phyloP scores from a whole-genome alignment of 208 protist genomes.

The Porcisia hertigi region DNA sequence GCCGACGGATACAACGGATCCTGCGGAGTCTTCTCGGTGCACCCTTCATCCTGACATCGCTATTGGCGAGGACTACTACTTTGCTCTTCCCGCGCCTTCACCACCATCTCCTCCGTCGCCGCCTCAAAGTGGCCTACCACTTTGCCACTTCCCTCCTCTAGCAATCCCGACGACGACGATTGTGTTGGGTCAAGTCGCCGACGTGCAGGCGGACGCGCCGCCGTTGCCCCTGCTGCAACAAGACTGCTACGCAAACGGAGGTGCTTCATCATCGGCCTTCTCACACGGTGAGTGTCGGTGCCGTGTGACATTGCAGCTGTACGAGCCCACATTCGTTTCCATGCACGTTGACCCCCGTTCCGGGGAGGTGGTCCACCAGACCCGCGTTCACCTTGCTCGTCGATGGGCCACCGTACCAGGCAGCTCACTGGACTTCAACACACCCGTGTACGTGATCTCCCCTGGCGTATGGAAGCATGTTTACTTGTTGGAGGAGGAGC shows the following conservation, averaged over 20 bases:
- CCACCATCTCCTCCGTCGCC: neutral
- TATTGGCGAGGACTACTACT: slow-evolving; percentile 74
- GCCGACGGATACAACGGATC: neutral
- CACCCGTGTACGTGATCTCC: slow-evolving; percentile 67
- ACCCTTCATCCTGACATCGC: slow-evolving; percentile 25
- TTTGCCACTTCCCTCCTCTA: neutral
- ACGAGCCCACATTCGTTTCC: slow-evolving; percentile 39
- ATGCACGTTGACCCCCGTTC: slow-evolving; percentile 50
- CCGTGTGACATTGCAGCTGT: slow-evolving; percentile 50
- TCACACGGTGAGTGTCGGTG: slow-evolving; percentile 8
- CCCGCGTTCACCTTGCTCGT: slow-evolving; percentile 39
- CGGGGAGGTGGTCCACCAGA: slow-evolving; percentile 46
- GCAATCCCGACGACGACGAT: slow-evolving; percentile 20
- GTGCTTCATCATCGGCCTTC: slow-evolving; percentile 2
- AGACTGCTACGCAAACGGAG: neutral
- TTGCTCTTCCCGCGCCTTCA: slow-evolving; percentile 23
- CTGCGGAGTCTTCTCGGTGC: slow-evolving; percentile 2
- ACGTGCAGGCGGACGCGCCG: slow-evolving; percentile 15
- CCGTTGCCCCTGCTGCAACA: slow-evolving; percentile 1
- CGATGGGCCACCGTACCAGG: slow-evolving; percentile 28
- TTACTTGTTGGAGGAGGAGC: slow-evolving; percentile 57
- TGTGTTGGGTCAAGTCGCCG: slow-evolving; percentile 53
- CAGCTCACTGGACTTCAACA: slow-evolving; percentile 55
- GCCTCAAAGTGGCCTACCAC: neutral
- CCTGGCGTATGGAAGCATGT: slow-evolving; percentile 50